These are phyloP conservation scores for Blastocystis sp. DNA, from an alignment of 352 stramenopile species.

Conservation along the genomic window DNA sequence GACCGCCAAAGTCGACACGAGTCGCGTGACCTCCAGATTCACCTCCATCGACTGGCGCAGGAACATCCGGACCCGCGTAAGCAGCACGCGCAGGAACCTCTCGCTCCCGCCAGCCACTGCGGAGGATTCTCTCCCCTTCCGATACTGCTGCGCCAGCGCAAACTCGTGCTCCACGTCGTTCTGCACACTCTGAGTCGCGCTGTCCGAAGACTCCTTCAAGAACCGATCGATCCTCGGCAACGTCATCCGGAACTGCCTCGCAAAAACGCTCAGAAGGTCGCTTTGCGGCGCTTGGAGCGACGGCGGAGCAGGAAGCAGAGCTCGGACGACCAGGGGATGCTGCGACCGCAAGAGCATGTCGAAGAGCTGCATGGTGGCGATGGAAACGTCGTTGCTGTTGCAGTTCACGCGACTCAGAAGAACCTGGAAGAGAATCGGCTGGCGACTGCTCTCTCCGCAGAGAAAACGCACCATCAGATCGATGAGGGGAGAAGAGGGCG, in stretches of 20 bases:
- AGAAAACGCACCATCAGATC: slow-evolving; percentile 17
- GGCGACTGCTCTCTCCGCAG: not conserved
- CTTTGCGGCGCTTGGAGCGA: too few species aligned
- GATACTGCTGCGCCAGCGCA: not conserved
- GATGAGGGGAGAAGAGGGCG: not conserved
- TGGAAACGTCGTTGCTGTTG: slow-evolving; percentile 24
- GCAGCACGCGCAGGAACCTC: not conserved
- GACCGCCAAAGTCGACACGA: not conserved
- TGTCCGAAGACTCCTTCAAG: not conserved
- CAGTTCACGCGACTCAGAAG: slow-evolving; percentile 2
- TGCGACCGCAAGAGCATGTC: slow-evolving; percentile 20
- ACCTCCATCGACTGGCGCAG: slow-evolving; percentile 35
- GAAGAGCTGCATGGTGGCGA: slow-evolving; percentile 57
- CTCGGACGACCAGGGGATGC: not conserved
- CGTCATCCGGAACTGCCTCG: not conserved
- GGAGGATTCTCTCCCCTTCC: not conserved
- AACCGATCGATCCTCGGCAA: not conserved
- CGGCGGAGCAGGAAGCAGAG: not conserved
- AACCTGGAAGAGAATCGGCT: not conserved
- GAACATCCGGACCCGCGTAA: not conserved
- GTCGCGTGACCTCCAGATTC: slow-evolving; percentile 25
- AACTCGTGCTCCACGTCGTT: not conserved
- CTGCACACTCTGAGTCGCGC: not conserved
- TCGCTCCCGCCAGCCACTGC: not conserved
- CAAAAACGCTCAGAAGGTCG: not conserved